Conservation (phyloP, 306 rosid genomes). For the Quercus variabilis region DNA sequence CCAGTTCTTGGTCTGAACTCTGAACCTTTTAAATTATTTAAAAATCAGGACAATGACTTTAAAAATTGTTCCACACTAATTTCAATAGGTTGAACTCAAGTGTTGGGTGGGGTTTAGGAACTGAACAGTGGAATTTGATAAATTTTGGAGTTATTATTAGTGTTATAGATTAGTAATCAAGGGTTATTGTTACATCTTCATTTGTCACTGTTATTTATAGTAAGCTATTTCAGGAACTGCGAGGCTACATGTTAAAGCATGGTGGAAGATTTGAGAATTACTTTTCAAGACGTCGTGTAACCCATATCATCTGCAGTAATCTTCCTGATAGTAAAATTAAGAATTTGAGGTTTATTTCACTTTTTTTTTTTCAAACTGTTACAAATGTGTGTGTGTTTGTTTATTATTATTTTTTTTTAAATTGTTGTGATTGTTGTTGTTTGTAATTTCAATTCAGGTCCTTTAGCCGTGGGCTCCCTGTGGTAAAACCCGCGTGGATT, state of each 20-base stretch:
- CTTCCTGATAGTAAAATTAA: conserved; percentile 73
- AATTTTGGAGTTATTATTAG: neutral
- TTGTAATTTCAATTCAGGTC: conserved; percentile 49
- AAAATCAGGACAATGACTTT: too few relatives aligned
- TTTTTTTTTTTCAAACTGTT: conserved; percentile 7
- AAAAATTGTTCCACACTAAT: too few relatives aligned
- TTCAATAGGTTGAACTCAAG: neutral
- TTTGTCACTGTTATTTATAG: neutral
- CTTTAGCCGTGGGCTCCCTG: conserved; percentile 87
- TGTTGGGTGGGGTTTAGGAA: neutral
- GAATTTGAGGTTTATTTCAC: conserved; percentile 61
- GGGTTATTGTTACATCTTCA: neutral
- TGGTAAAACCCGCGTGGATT: conserved; percentile 89
- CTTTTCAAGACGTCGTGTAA: conserved; percentile 70
- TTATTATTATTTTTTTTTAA: neutral
- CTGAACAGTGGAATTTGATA: neutral
- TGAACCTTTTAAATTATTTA: too few relatives aligned
- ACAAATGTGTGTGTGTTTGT: neutral
- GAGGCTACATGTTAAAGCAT: conserved; percentile 67
- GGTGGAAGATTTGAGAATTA: conserved; percentile 92
- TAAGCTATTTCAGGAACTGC: conserved; percentile 64
- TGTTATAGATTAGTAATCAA: neutral
- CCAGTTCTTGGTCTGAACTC: neutral
- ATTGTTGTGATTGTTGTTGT: conserved; percentile 9
- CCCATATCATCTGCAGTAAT: conserved; percentile 90